phyloP scores from a whole-genome alignment of 345 rosid species.

The Cardamine resedifolia region DNA sequence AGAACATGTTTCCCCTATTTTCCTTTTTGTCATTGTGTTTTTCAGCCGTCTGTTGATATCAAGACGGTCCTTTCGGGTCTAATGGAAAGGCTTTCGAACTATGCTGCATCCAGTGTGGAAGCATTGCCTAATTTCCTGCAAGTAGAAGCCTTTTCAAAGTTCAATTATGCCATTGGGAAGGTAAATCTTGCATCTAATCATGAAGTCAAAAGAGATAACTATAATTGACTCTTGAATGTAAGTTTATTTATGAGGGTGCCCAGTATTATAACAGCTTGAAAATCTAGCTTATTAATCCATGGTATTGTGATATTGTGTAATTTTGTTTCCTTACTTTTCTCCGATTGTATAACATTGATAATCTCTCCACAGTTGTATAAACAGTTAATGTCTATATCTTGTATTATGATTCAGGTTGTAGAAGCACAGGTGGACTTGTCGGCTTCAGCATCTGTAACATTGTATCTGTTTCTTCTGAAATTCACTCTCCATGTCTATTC shows the following conservation, averaged over 20 bases:
- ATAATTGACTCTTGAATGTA: neutral
- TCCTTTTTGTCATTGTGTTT: constrained; percentile 29
- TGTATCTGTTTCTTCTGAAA: constrained; percentile 91
- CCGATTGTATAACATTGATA: constrained; percentile 1
- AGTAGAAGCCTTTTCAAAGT: constrained; percentile 96
- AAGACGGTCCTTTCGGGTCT: constrained; percentile 88
- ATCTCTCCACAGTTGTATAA: constrained; percentile 13
- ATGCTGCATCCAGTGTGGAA: constrained; percentile 90
- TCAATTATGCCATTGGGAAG: constrained; percentile 94
- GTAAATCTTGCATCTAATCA: constrained; percentile 41
- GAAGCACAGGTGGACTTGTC: constrained; percentile 95
- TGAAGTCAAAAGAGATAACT: constrained; percentile 3
- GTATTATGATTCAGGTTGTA: constrained; percentile 61
- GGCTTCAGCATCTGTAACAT: constrained; percentile 72
- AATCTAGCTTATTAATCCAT: neutral
- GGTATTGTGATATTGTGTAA: neutral
- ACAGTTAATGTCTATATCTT: constrained; percentile 18
- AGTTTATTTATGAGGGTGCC: constrained; percentile 18
- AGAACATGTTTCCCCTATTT: constrained; percentile 26
- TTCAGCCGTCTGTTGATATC: constrained; percentile 92
- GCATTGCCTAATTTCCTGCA: constrained; percentile 94
- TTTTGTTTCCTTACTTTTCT: neutral
- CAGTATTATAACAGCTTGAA: constrained; percentile 1
- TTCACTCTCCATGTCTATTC: constrained; percentile 97
- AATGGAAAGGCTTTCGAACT: constrained; percentile 98